Percentiles rank a stretch among this genome's conserved stretches.
Conservation (phyloP, 2,329 filamentous ascomycete genomes). For the Neofusicoccum sp. region DNA sequence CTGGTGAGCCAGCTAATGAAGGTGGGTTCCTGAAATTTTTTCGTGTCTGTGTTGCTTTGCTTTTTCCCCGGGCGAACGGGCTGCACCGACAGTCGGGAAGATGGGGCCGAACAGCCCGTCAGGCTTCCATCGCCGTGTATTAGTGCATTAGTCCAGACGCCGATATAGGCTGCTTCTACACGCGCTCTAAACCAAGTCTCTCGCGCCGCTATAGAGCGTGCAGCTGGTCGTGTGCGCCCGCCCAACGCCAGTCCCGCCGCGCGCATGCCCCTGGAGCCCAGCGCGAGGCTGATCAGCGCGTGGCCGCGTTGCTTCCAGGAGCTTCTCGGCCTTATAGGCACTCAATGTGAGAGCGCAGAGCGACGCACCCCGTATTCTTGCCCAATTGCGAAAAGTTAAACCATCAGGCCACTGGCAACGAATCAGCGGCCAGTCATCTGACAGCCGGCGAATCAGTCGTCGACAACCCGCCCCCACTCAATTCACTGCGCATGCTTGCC, state of each 20-base stretch:
- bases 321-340: background rate
- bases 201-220: background rate
- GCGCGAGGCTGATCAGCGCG: background rate
- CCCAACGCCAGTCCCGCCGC: background rate
- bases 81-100: background rate
- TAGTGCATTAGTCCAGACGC: background rate
- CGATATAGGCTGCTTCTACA: background rate
- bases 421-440: conserved; percentile 1
- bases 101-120: background rate
- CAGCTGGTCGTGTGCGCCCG: background rate
- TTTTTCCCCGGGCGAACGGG: background rate
- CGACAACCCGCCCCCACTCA: background rate
- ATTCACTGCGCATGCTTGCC: background rate
- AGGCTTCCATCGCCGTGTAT: background rate
- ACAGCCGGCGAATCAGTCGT: conserved; percentile 1
- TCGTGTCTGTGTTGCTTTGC: background rate
- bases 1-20: background rate
- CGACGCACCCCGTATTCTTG: background rate
- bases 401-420: conserved; percentile 5
- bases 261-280: background rate
- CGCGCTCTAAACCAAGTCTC: background rate
- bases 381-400: background rate
- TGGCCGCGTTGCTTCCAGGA: background rate
- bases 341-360: background rate
- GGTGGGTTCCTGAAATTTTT: background rate